Evolutionary conservation across 768 basidiomycete genomes (phyloP).

Genomic region (Suillus decipiens): DNA sequence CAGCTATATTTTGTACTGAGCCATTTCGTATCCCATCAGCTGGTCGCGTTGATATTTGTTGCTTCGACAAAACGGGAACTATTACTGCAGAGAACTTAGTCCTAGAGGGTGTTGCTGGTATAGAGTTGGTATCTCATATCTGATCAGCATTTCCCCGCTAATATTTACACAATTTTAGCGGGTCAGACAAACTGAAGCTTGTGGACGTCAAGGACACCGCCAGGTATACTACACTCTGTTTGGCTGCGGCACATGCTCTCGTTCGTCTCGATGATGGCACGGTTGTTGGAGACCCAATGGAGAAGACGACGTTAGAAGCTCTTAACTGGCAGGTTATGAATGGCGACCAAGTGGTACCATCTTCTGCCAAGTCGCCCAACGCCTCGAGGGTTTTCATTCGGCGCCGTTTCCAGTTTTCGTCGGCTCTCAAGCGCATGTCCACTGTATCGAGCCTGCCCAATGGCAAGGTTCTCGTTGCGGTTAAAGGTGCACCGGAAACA

Average conservation of each 20-base stretch:
- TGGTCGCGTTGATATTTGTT: constrained; percentile 96
- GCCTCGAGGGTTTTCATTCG: constrained; percentile 70
- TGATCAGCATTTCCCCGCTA: constrained; percentile 1
- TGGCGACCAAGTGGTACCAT: constrained; percentile 74
- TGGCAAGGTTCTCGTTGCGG: constrained; percentile 64
- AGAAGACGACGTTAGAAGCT: constrained; percentile 91
- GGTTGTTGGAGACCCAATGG: constrained; percentile 98
- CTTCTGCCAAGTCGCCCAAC: constrained; percentile 50
- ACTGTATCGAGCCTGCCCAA: constrained; percentile 74
- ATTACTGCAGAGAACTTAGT: constrained; percentile 96
- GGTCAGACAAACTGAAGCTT: constrained; percentile 61
- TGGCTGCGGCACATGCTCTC: constrained; percentile 94
- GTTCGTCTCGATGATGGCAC: constrained; percentile 93
- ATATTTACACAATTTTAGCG: constrained; percentile 38
- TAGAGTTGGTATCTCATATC: constrained; percentile 63
- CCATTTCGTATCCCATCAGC: constrained; percentile 97
- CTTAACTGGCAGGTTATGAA: constrained; percentile 83
- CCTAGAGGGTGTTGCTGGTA: constrained; percentile 89
- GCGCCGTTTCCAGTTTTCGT: constrained; percentile 97
- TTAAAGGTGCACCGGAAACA: constrained; percentile 98
- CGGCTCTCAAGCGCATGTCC: constrained; percentile 96
- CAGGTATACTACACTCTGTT: constrained; percentile 79
- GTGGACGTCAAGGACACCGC: constrained; percentile 77
- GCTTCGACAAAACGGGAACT: constrained; percentile 99
- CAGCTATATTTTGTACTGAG: constrained; percentile 98